A percentile compares a stretch with the other conserved stretches of the same genome.
These are phyloP conservation scores for Neurospora sp. DNA, from an alignment of 495 filamentous ascomycete species.

Conservation along the genomic window DNA sequence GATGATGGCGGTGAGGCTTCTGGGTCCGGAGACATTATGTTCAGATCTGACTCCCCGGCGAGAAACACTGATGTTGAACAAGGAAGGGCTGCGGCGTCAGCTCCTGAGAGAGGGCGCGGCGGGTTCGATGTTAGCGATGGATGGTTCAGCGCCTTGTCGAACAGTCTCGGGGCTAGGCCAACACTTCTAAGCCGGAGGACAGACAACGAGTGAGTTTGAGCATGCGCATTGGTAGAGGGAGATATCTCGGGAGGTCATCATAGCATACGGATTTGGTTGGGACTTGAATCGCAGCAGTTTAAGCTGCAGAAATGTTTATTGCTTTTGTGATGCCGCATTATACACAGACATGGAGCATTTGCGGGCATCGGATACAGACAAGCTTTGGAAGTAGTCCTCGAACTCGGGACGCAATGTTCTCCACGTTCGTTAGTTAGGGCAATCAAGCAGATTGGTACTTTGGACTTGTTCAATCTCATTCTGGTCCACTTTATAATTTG, in stretches of 20 bases:
- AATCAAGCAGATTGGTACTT: not conserved
- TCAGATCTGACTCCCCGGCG: slow-evolving; percentile 7
- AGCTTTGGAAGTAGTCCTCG: not conserved
- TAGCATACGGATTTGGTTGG: not conserved
- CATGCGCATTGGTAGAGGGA: not conserved
- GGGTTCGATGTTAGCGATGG: not conserved
- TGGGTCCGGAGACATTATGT: slow-evolving; percentile 1
- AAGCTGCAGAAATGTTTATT: not conserved
- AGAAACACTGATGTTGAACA: slow-evolving; percentile 20
- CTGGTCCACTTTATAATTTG: not conserved
- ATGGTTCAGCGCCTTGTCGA: not conserved
- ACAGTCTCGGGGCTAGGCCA: not conserved
- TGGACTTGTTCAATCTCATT: not conserved
- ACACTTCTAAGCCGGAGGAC: slow-evolving; percentile 51
- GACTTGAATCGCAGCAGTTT: not conserved
- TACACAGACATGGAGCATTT: not conserved
- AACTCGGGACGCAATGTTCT: not conserved
- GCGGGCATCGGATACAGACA: not conserved
- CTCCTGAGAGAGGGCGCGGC: not conserved
- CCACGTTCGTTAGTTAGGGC: not conserved
- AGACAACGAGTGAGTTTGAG: slow-evolving; percentile 2
- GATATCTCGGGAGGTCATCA: not conserved
- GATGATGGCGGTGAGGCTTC: slow-evolving; percentile 18
- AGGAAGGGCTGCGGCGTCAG: slow-evolving; percentile 6
- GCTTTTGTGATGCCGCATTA: not conserved